These are phyloP conservation scores for Lyophyllum semitale DNA, from an alignment of 768 basidiomycete species.

Conservation along the genomic window DNA sequence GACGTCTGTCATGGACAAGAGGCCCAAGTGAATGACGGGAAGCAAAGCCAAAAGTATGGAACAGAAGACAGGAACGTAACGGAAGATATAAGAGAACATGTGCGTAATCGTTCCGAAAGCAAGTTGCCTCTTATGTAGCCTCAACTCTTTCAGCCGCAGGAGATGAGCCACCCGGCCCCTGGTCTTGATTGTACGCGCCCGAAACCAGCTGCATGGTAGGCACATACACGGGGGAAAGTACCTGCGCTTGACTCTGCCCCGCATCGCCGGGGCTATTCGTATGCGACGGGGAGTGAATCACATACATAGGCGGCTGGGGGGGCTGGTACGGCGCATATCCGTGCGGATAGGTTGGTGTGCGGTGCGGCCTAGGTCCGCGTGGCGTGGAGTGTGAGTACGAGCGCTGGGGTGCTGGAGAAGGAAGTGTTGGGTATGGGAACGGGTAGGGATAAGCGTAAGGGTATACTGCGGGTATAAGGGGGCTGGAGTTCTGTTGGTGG, in stretches of 20 bases:
- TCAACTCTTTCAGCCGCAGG: background rate
- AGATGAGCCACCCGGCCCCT: background rate
- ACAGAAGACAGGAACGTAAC: no score
- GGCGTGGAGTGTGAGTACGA: slow-evolving; percentile 16
- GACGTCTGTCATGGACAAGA: no score
- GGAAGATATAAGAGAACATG: no score
- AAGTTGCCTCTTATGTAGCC: no score
- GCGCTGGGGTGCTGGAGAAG: slow-evolving; percentile 9
- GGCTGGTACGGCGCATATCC: slow-evolving; percentile 34
- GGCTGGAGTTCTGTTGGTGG: slow-evolving; percentile 10
- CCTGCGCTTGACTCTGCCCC: slow-evolving; percentile 5
- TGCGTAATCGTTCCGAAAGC: no score
- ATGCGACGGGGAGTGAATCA: slow-evolving; percentile 19
- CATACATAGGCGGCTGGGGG: slow-evolving; percentile 26
- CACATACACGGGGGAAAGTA: slow-evolving; percentile 19
- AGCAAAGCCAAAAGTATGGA: no score
- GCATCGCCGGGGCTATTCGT: slow-evolving; percentile 11
- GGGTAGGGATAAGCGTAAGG: slow-evolving; percentile 33
- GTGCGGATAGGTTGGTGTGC: slow-evolving; percentile 25
- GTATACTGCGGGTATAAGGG: slow-evolving; percentile 31
- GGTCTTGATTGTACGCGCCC: slow-evolving; percentile 9
- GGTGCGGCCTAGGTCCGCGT: slow-evolving; percentile 23
- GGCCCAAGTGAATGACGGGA: no score
- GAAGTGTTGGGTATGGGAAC: slow-evolving; percentile 24
- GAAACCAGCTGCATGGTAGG: slow-evolving; percentile 20